Evolutionary conservation across 352 stramenopile species (phyloP), one percentile per base, ranked within the genome.

Genomic region (Globisporangium solare): DNA sequence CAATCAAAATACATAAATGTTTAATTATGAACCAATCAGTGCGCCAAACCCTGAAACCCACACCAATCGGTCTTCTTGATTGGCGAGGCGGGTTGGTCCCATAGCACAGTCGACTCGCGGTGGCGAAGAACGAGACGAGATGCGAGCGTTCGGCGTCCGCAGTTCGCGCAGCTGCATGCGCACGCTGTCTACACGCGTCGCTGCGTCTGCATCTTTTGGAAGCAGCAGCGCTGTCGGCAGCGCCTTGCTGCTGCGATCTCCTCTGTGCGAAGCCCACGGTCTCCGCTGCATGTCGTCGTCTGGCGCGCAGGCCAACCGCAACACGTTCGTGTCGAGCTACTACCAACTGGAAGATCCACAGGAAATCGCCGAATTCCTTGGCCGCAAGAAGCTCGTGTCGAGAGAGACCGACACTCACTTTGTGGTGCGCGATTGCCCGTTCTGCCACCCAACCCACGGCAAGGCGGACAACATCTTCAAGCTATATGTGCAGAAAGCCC

Each of bases 401-500:
- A 77, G 79, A 40, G 82, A 89, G 61, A 89, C 81, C 0, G 77
- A 89, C 64, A 74, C 83, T 58, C 85, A 95, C 63, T 86, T 86
- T 18, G 62, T 93, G 31, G 76, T 94, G 56, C 78, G 80, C 37
- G 79, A 93, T 55, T 96, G 87, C 50, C 86, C 86, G n/a, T 94
- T 95, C 66, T 96, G 88, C 64, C 82, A 94, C 47, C 48, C 81
- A 24, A 92, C 86, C 20, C 79, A 76, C 54, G 87, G 87, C 60
- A 88, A 88, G 55, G 42, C 64, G 11, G 81, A 92, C 70, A 97
- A 97, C 61, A 67, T 97, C 7, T 97, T 94, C 61, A 97, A 97
- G 69, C 71, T 97, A 56, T 96, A 97, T 67, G 82, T 97, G 54
- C 77, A 92, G 66, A 92, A 89, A 70, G 67, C 71, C 22, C 83